These are phyloP conservation scores for Cladorrhinum samala DNA, from an alignment of 495 filamentous ascomycete species.

Conservation along the genomic window DNA sequence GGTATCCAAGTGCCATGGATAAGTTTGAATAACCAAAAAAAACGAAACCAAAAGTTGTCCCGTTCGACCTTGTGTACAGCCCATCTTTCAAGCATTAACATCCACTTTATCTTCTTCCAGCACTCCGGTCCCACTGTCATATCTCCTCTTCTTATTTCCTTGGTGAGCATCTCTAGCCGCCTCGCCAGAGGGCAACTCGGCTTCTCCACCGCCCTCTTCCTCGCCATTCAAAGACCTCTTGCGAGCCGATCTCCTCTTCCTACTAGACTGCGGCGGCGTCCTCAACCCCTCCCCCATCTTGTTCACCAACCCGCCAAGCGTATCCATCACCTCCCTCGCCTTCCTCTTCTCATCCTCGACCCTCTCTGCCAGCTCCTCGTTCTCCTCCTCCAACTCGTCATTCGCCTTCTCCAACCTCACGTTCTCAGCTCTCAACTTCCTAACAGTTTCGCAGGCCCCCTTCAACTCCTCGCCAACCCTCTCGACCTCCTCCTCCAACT, in stretches of 20 bases:
- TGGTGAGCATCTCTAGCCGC: constrained; percentile 17
- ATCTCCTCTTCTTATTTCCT: constrained; percentile 39
- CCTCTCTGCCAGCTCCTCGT: constrained; percentile 17
- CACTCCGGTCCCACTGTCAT: constrained; percentile 60
- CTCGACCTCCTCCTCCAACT: constrained; percentile 32
- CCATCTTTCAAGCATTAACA: background rate
- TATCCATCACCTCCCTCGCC: constrained; percentile 48
- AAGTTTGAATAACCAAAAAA: no score
- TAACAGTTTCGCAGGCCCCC: constrained; percentile 19
- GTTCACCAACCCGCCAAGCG: constrained; percentile 34
- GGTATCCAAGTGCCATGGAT: no score
- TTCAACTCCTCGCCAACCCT: constrained; percentile 25
- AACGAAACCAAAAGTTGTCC: background rate
- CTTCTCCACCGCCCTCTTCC: background rate
- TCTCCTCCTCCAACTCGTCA: constrained; percentile 32
- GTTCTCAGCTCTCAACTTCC: constrained; percentile 35
- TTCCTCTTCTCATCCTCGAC: constrained; percentile 43
- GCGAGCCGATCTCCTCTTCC: no score
- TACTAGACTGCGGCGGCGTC: no score
- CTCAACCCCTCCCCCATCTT: constrained; percentile 32
- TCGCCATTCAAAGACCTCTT: background rate
- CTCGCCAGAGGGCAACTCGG: no score
- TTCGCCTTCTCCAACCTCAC: constrained; percentile 18
- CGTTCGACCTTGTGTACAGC: background rate
- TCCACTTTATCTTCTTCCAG: constrained; percentile 53